Conservation (phyloP, 2,329 filamentous ascomycete genomes). For the Paradendryphiella salina region DNA sequence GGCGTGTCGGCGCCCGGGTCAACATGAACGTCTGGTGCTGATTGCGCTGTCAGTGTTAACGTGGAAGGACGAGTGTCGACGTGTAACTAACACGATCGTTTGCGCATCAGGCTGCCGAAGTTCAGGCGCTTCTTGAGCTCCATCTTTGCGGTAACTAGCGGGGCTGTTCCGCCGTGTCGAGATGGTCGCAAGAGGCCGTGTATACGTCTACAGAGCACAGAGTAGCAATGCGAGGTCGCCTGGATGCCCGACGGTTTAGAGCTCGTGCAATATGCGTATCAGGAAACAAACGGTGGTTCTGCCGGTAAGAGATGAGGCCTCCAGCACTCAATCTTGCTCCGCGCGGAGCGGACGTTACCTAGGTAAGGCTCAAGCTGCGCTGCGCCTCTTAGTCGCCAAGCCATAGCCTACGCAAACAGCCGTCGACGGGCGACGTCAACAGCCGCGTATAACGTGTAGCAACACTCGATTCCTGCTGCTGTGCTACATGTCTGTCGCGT, state of each 20-base stretch:
- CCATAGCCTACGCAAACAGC: constrained; percentile 5
- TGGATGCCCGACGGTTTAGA: neutral
- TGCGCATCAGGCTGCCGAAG: constrained; percentile 44
- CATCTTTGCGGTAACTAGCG: constrained; percentile 30
- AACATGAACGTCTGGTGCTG: constrained; percentile 36
- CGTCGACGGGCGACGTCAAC: constrained; percentile 26
- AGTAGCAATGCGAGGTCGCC: neutral
- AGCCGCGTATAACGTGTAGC: constrained; percentile 25
- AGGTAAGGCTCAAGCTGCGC: constrained; percentile 5
- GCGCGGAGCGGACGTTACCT: constrained; percentile 5
- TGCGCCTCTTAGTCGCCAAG: constrained; percentile 31
- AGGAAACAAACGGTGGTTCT: neutral
- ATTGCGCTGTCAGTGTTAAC: constrained; percentile 20
- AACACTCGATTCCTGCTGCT: neutral
- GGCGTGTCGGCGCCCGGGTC: constrained; percentile 59
- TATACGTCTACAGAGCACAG: neutral
- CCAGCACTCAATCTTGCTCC: constrained; percentile 3
- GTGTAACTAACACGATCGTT: constrained; percentile 30
- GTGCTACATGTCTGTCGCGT: neutral
- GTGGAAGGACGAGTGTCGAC: neutral
- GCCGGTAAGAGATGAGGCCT: constrained; percentile 6
- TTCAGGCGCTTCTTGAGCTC: constrained; percentile 47
- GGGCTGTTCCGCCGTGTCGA: constrained; percentile 1
- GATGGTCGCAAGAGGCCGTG: neutral
- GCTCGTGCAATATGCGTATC: neutral